Evolutionary conservation across 495 filamentous ascomycete species (phyloP).

Genomic region (Choiromyces venosus): DNA sequence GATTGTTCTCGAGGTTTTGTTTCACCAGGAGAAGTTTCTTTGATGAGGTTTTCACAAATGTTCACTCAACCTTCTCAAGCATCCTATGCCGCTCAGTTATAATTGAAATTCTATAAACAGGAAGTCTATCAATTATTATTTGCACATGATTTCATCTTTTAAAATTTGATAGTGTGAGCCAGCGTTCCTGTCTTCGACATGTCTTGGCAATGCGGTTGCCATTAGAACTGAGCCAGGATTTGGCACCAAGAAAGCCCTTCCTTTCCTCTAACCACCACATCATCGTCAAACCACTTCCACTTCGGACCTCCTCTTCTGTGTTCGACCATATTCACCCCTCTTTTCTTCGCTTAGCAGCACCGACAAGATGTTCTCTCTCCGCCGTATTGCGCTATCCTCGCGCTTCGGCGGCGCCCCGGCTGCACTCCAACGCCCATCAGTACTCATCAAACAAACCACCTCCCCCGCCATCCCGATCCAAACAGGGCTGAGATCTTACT

Average conservation of each 20-base stretch:
- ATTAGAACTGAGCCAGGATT: not conserved
- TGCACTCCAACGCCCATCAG: slow-evolving; percentile 8
- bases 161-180: not conserved
- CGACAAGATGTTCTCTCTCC: slow-evolving; percentile 24
- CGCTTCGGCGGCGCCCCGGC: slow-evolving; percentile 12
- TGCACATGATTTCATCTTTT: not conserved
- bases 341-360: slow-evolving; percentile 5
- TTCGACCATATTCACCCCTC: not conserved
- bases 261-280: not conserved
- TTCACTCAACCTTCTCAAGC: not conserved
- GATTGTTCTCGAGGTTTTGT: too few species aligned
- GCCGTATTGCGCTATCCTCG: slow-evolving; percentile 21
- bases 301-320: slow-evolving; percentile 8
- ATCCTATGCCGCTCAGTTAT: not conserved
- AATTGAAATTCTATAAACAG: not conserved
- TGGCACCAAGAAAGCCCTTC: not conserved
- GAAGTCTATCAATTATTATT: not conserved
- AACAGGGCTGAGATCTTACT: slow-evolving; percentile 19
- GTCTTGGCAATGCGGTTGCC: not conserved
- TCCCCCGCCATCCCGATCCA: not conserved
- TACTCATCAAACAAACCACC: not conserved
- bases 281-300: slow-evolving; percentile 3
- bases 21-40: too few species aligned
- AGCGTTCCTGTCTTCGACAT: not conserved
- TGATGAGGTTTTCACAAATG: not conserved